Evolutionary conservation across 1,139 yeast genomes (phyloP), one percentile per base, ranked within the genome.

Genomic region (Kazachstania sp.): DNA sequence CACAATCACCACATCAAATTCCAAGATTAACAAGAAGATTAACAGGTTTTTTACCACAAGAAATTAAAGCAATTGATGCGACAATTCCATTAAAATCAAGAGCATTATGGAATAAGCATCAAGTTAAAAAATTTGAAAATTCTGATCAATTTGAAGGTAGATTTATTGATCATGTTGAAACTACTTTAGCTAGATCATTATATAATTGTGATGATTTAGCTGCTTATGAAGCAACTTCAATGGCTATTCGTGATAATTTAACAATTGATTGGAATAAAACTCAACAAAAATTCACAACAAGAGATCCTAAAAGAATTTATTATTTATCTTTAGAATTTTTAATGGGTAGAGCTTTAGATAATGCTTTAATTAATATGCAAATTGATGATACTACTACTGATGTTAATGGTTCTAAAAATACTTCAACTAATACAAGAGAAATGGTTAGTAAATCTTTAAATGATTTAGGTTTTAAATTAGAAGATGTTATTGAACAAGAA

Each of bases 331-430:
- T 90, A 57, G 97, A 90, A 69, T 90, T 87, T 65, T 72, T 90
- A 55, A 87, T 90, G 95, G 97, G 97, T 42, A 78, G 95, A 60
- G 96, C 97, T 44, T 74, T 90, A 76, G 97, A 90, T 68, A 90
- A 88, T 65, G 96, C 97, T 37, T 71, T 90, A 70, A 84, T 87
- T 67, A 90, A 90, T 67, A 75, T 86, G 60, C 73, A 76, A 6
- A 69, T 74, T 50, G 59, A 55, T 15, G 15, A 39, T 9, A 52
- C 50, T 13, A 47, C 39, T 3, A 31, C 46, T 4, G 62, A 63
- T 37, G 65, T 61, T 29, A 50, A 63, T 38, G 60, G 65, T 11
- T 6, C 18, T 13, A 23, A 36, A 36, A 13, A 11, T 4, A 23
- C 20, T 12, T 11, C 39, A 9, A 16, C 20, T 36, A 36, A 36